Base-by-base conservation (phyloP, 225 moss, liverwort and hornwort genomes). In the Sphagnum tenellum region DNA sequence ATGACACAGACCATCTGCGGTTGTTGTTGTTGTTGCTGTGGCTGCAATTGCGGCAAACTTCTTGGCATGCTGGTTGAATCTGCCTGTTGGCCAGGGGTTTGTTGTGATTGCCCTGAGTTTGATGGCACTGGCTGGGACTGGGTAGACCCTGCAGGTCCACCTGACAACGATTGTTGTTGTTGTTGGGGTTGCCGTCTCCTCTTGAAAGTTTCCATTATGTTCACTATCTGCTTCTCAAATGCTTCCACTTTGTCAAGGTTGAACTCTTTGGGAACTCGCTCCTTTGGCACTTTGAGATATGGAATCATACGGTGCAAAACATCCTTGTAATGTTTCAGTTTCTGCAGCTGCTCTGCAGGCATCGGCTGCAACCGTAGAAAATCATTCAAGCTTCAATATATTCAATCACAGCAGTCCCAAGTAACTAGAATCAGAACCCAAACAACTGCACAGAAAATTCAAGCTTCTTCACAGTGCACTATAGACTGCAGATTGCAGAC, bases 171-270 rank as follows among this genome's bases (percentile, higher is more conserved):
- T 46, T 67, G 82, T 65, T 81, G 64, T 65, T 48, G 50, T 64
- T 51, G 67, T 10, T 73, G 81, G 61, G 88, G 82, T 72, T 89
- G 83, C 67, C 88, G 79, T 50, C 98, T 83, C 69, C 89, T 90
- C 73, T 99, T 99, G 72, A 99, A 99, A 58, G 98, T 99, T 71
- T 99, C 98, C 93, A 99, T 93, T 45, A 99, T 99, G 59, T 82
- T 99, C 49, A 99, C 93, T 78, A 99, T 99, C 63, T 99, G 98
- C 67, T 90, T 99, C 63, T 99, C 98, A 76, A 93, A 99, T 50
- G 98, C 93, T 76, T 99, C 98, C 52, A 99, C 98, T 81, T 93
- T 99, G 50, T 93, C 98, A 77, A 89, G 90, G 80, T 99, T 93
- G 71, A 99, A 99, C 64, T 99, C 98, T 66, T 81, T 87, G 7